Percentiles rank a stretch among this genome's conserved stretches.
These are phyloP conservation scores for Helenozyma rhizophorensis DNA, from an alignment of 805 yeast species.

Conservation along the genomic window DNA sequence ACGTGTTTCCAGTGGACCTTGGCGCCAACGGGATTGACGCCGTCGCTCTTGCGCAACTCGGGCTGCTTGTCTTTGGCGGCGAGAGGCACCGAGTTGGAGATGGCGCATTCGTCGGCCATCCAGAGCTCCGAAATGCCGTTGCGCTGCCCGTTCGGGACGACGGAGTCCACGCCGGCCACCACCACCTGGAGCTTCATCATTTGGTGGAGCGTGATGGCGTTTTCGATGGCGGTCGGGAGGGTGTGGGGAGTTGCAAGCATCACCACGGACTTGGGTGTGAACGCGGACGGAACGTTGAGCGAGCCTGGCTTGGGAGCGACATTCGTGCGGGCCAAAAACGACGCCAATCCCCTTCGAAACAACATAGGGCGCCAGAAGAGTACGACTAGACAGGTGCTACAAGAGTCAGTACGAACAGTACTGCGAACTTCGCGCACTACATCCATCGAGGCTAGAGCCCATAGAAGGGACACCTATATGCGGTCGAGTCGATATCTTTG, in stretches of 20 bases:
- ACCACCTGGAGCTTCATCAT: conserved; percentile 27
- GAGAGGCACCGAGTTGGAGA: conserved; percentile 17
- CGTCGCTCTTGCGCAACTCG: conserved; percentile 29
- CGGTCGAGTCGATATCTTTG: too few relatives aligned
- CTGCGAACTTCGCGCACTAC: too few relatives aligned
- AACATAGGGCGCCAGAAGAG: too few relatives aligned
- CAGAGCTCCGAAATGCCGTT: conserved; percentile 39
- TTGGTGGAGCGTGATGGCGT: conserved; percentile 24
- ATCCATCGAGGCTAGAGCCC: too few relatives aligned
- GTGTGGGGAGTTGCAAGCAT: conserved; percentile 34
- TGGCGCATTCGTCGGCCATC: conserved; percentile 23
- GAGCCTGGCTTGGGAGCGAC: conserved; percentile 6
- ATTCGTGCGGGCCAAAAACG: conserved; percentile 13
- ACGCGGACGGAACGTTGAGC: conserved; percentile 4
- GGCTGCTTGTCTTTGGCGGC: conserved; percentile 22
- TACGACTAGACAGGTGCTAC: too few relatives aligned
- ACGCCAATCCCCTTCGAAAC: too few relatives aligned
- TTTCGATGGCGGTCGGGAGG: conserved; percentile 26
- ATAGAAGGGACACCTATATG: too few relatives aligned
- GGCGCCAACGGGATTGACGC: conserved; percentile 30
- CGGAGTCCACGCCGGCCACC: conserved; percentile 39
- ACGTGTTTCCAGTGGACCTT: conserved; percentile 36
- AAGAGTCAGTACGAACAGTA: too few relatives aligned
- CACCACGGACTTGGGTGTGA: conserved; percentile 27
- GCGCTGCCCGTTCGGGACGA: conserved; percentile 27